These are phyloP conservation scores for Podila epicladia DNA, from an alignment of 192 early-diverging fungal genomes.

Conservation along the genomic window DNA sequence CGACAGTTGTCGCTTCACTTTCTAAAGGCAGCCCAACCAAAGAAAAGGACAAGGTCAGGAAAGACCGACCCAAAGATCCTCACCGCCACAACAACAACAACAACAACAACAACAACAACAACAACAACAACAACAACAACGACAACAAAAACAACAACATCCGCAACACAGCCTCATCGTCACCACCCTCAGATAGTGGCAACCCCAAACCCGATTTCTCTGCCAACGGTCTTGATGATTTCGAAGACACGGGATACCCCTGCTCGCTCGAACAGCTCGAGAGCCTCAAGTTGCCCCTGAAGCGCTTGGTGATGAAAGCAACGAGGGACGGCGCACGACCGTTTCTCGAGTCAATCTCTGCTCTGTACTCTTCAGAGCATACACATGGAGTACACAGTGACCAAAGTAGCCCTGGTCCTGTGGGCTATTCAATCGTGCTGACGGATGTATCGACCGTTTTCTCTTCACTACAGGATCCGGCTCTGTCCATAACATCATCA, in stretches of 20 bases:
- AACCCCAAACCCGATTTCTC: background rate
- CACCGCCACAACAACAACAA: no score
- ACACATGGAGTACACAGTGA: background rate
- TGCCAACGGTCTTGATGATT: background rate
- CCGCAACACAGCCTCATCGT: no score
- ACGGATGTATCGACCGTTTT: background rate
- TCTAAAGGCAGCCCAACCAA: no score
- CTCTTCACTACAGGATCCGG: background rate
- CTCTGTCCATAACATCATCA: background rate
- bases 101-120: no score
- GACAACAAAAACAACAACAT: no score
- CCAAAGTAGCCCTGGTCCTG: background rate
- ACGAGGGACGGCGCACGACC: slow-evolving; percentile 8
- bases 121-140: no score
- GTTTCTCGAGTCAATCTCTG: slow-evolving; percentile 40
- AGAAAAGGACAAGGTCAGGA: no score
- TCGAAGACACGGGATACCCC: slow-evolving; percentile 12
- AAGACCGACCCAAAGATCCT: no score
- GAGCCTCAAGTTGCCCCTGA: slow-evolving; percentile 16
- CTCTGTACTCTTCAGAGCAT: slow-evolving; percentile 8
- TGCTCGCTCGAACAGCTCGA: slow-evolving; percentile 23
- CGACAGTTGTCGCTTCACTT: no score
- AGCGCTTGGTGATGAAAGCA: slow-evolving; percentile 22
- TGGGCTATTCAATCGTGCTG: background rate
- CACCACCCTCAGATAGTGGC: no score